Base-by-base conservation (phyloP, 306 rosid species). In the Sindora glabra region DNA sequence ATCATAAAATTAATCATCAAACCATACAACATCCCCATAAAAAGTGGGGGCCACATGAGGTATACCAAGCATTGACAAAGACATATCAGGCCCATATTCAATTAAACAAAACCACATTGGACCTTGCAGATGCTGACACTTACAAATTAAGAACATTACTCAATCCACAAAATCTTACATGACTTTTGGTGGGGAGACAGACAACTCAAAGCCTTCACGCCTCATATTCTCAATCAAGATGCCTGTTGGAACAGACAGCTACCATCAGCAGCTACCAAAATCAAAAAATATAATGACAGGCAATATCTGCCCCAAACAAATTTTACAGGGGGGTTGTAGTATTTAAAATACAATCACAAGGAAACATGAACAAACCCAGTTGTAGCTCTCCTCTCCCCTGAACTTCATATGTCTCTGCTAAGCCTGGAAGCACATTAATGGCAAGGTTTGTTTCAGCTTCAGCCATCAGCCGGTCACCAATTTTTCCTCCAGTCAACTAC, bases 301-400 rank as follows among this genome's bases (percentile, higher is more conserved):
- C n/a, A n/a, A n/a, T n/a, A 42, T 0, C 2, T 1, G 6, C n/a
- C 8, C 13, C 9, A 19, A 49, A 25, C 16, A 45, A 12, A 22
- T 56, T 48, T 47, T 34, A 45, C 22, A 47, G 14, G 24, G 6
- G 59, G 18, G 48, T 26, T 53, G 25, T 48, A 36, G 65, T 21
- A 37, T n/a, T n/a, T n/a, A n/a, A n/a, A n/a, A n/a, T n/a, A n/a
- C n/a, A 54, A 56, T 53, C 69, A 50, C 53, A 59, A 48, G 54
- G 21, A 50, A 64, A 62, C n/a, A 65, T 56, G 69, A 74, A 70
- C 88, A 74, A 57, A 89, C 99, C 99, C 34, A 92, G 77, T 76
- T 92, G 99, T 68, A 92, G 89, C 82, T 92, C 99, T 77, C 99
- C 99, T 69, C 96, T 86, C 69, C 99, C 99, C 77, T 89, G 99